phyloP scores from a whole-genome alignment of 345 rosid genomes.

The Orychophragmus violaceus region DNA sequence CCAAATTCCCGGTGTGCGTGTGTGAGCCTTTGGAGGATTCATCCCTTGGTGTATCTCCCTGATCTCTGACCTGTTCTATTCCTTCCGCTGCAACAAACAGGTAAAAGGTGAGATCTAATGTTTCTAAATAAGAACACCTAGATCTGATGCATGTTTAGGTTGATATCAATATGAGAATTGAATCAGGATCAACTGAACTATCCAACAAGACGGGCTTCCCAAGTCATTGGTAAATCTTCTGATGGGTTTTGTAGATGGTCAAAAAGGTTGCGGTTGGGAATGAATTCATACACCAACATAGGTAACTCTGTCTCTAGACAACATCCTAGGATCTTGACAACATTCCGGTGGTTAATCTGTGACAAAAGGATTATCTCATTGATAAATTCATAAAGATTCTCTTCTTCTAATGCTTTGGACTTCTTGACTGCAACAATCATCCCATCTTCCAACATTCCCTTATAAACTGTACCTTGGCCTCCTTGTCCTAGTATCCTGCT shows the following conservation, averaged over 20 bases:
- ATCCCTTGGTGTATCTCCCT: no score
- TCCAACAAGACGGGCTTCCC: slow-evolving; percentile 38
- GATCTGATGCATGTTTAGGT: no score
- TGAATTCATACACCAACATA: slow-evolving; percentile 37
- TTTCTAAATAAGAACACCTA: no score
- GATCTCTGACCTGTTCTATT: no score
- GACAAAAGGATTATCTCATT: slow-evolving; percentile 39
- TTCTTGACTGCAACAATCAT: slow-evolving; percentile 36
- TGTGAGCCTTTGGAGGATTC: no score
- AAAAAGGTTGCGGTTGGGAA: slow-evolving; percentile 33
- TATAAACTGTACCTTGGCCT: slow-evolving; percentile 14
- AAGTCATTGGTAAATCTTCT: slow-evolving; percentile 14
- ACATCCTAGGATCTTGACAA: slow-evolving; percentile 38
- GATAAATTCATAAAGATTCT: slow-evolving; percentile 39
- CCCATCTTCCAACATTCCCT: slow-evolving; percentile 24
- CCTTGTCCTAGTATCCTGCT: slow-evolving; percentile 14
- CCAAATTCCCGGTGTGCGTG: no score
- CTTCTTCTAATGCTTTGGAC: slow-evolving; percentile 30
- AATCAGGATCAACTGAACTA: no score
- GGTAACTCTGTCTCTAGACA: slow-evolving; percentile 46
- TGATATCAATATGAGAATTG: no score
- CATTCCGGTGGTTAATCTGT: slow-evolving; percentile 39
- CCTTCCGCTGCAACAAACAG: no score
- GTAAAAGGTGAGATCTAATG: no score
- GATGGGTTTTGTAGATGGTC: slow-evolving; percentile 32